These are phyloP conservation scores for Jamesozyma piceae DNA, from an alignment of 805 yeast species.

Conservation along the genomic window DNA sequence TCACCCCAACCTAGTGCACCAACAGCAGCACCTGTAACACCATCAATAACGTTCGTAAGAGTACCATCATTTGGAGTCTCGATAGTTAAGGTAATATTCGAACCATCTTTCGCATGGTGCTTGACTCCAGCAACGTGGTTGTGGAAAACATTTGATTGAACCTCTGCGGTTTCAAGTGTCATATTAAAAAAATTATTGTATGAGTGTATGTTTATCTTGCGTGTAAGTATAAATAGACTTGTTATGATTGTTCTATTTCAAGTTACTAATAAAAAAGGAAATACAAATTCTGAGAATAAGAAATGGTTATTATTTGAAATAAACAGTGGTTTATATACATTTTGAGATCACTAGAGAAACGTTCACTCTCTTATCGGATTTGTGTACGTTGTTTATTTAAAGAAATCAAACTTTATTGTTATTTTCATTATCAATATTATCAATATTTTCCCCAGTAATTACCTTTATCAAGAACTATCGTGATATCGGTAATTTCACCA, in stretches of 20 bases:
- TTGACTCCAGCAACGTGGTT: slow-evolving; percentile 32
- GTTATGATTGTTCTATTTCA: too few species aligned
- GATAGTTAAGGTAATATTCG: slow-evolving; percentile 35
- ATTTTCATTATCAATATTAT: too few species aligned
- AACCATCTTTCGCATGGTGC: slow-evolving; percentile 35
- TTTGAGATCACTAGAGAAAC: too few species aligned
- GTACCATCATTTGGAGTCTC: slow-evolving; percentile 34
- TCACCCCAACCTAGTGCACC: slow-evolving; percentile 40
- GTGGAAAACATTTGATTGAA: slow-evolving; percentile 37
- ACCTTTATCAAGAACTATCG: too few species aligned
- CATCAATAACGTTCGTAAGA: slow-evolving; percentile 33
- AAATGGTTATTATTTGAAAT: not conserved
- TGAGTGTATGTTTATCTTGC: too few species aligned
- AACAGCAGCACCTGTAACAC: slow-evolving; percentile 47
- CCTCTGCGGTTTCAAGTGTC: slow-evolving; percentile 5
- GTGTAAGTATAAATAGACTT: too few species aligned
- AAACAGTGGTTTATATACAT: not conserved
- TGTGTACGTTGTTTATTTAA: too few species aligned
- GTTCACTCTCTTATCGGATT: too few species aligned
- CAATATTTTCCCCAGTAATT: too few species aligned
- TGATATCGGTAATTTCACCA: too few species aligned
- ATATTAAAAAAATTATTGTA: slow-evolving; percentile 1
- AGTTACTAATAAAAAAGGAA: too few species aligned
- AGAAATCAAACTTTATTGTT: too few species aligned
- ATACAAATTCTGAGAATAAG: not conserved